Base-by-base conservation (phyloP, 176 grass and related monocot genomes). In the Carex pumila region DNA sequence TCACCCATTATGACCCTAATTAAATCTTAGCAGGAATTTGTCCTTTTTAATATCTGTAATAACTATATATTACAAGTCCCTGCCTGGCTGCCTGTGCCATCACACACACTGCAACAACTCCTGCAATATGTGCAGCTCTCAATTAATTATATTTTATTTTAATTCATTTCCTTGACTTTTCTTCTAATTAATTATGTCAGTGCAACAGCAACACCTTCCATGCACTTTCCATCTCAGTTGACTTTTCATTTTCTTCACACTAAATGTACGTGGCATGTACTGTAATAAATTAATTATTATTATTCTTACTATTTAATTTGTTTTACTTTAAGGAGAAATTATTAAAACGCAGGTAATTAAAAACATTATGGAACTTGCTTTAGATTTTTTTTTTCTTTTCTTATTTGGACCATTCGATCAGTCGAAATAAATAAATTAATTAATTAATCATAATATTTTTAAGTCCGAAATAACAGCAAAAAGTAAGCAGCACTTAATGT, bases 1-100 rank as follows among this genome's bases (percentile, higher is more conserved):
- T 17, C 21, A 79, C 1, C 13, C n/a, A 79, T 77, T 63, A 79
- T 67, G 84, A 79, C 41, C 32, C 19, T 79, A 68, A 57, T 61
- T 86, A 68, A 65, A 61, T 45, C 79, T 81, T 29, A 14, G 59
- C 66, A 85, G 56, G 61, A 67, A 73, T 72, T 39, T 72, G 50
- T 84, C 64, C 57, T 58, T 19, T 72, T 45, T 45, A 45, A 6
- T 39, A 25, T 80, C 0, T 19, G 21, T 3, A 75, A 53, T 53
- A 7, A 53, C 29, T 52, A 72, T n/a, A n/a, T n/a, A n/a, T 10
- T 22, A 18, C 5, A 52, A 49, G 0, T 52, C 50, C 29, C 10
- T 29, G 47, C n/a, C n/a, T n/a, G n/a, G n/a, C n/a, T n/a, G n/a
- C n/a, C 19, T 74, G 45, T 74, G n/a, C 52, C 19, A 34, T 34